These are phyloP conservation scores for Pestalotiopsis sp. DNA, from an alignment of 2,329 filamentous ascomycete genomes.

Conservation along the genomic window DNA sequence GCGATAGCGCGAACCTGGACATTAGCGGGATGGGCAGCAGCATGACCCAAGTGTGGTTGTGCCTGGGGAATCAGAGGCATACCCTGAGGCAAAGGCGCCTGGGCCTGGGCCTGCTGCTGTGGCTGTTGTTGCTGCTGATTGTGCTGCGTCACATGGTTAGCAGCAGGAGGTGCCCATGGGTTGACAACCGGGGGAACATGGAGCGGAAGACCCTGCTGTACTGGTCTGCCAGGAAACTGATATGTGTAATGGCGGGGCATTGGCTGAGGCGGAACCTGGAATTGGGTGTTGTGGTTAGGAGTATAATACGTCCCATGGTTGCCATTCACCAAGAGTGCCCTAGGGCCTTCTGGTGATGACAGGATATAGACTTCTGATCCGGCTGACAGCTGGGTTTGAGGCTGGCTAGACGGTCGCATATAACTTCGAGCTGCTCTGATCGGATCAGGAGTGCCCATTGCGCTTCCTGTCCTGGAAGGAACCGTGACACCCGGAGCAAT, in stretches of 20 bases:
- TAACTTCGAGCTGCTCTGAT: constrained; percentile 35
- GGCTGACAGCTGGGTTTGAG: constrained; percentile 20
- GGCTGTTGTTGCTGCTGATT: constrained; percentile 11
- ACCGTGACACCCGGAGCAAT: constrained; percentile 46
- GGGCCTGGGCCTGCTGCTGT: constrained; percentile 20
- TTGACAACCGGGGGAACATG: neutral
- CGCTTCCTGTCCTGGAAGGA: constrained; percentile 45
- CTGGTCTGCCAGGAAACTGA: neutral
- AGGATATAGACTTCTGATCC: constrained; percentile 61
- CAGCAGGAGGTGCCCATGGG: constrained; percentile 8
- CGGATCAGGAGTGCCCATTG: constrained; percentile 51
- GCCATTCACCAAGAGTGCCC: constrained; percentile 58
- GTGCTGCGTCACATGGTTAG: constrained; percentile 10
- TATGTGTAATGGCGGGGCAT: neutral
- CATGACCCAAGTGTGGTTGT: constrained; percentile 31
- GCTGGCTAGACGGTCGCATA: constrained; percentile 26
- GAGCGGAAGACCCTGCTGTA: neutral
- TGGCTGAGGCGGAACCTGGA: neutral
- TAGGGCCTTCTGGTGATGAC: constrained; percentile 62
- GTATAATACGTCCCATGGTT: constrained; percentile 55
- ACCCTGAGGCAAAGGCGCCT: constrained; percentile 30
- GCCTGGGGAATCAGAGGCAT: constrained; percentile 28
- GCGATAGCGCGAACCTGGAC: constrained; percentile 37
- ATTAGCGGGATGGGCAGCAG: constrained; percentile 30
- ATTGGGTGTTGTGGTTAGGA: constrained; percentile 33